Percentiles rank a stretch among this genome's conserved stretches.
These are phyloP conservation scores for Colletotrichum magnum DNA, from an alignment of 2,329 filamentous ascomycete species.

Conservation along the genomic window DNA sequence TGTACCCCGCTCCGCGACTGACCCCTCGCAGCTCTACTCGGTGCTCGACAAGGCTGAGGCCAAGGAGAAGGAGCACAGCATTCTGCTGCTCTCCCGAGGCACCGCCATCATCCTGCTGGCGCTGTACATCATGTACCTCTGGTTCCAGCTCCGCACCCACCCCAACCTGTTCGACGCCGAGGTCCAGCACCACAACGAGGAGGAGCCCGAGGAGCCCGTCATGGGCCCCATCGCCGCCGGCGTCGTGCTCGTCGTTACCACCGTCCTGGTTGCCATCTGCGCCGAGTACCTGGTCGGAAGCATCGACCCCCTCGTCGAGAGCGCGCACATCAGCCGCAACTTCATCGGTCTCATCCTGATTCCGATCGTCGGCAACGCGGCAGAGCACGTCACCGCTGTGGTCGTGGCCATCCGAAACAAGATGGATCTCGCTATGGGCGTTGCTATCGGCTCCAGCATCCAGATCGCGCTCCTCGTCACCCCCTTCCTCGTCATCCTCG, in stretches of 20 bases:
- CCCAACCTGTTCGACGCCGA: slow-evolving; percentile 78
- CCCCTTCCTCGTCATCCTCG: slow-evolving; percentile 83
- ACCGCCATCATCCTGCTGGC: slow-evolving; percentile 82
- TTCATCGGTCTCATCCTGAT: slow-evolving; percentile 86
- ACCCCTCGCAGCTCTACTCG: slow-evolving; percentile 70
- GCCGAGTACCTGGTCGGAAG: slow-evolving; percentile 84
- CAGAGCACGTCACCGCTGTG: slow-evolving; percentile 85
- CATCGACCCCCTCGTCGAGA: slow-evolving; percentile 80
- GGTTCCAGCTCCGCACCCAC: slow-evolving; percentile 84
- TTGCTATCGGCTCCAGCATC: slow-evolving; percentile 85
- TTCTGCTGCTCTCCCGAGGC: slow-evolving; percentile 80
- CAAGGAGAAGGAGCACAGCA: slow-evolving; percentile 65
- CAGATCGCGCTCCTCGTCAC: slow-evolving; percentile 88
- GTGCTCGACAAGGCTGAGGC: slow-evolving; percentile 66
- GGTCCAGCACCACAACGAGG: slow-evolving; percentile 47
- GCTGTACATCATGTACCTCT: slow-evolving; percentile 82
- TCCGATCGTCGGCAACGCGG: slow-evolving; percentile 85
- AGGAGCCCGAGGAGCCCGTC: slow-evolving; percentile 60
- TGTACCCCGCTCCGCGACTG: slow-evolving; percentile 13
- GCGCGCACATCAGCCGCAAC: slow-evolving; percentile 80
- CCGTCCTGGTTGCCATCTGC: slow-evolving; percentile 78
- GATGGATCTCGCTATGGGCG: slow-evolving; percentile 81
- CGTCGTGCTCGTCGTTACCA: slow-evolving; percentile 78
- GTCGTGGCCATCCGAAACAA: slow-evolving; percentile 85
- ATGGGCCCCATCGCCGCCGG: slow-evolving; percentile 76